Conservation (phyloP, 352 stramenopile genomes). For the Phytophthora meadii region DNA sequence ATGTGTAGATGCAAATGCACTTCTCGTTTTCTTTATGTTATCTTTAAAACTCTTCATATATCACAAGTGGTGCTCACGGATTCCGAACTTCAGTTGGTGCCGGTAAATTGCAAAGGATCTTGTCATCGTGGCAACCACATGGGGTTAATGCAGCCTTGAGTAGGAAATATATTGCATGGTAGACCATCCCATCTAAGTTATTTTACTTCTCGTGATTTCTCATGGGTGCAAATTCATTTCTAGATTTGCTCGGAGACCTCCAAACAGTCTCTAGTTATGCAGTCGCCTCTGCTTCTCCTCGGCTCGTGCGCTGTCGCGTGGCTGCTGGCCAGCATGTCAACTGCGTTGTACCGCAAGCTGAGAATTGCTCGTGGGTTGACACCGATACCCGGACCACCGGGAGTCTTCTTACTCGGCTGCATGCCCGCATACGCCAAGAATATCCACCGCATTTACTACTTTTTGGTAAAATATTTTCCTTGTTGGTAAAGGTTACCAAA, state of each 20-base stretch:
- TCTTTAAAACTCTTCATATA: too few species aligned
- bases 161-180: too few species aligned
- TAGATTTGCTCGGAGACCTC: constrained; percentile 2
- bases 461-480: constrained; percentile 36
- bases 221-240: constrained; percentile 3
- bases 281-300: constrained; percentile 2
- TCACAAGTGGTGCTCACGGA: too few species aligned
- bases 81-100: too few species aligned
- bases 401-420: constrained; percentile 58
- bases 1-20: neutral
- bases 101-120: too few species aligned
- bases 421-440: constrained; percentile 61
- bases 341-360: constrained; percentile 55
- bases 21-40: too few species aligned
- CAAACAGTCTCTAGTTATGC: neutral
- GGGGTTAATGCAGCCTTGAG: too few species aligned
- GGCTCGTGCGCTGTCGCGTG: constrained; percentile 1
- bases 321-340: constrained; percentile 17
- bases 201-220: too few species aligned
- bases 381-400: constrained; percentile 47
- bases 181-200: too few species aligned
- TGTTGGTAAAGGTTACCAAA: neutral
- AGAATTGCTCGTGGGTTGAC: constrained; percentile 55
- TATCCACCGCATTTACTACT: constrained; percentile 63
- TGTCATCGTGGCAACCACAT: too few species aligned